Conservation (phyloP, 177 flowering plant genomes). For the Vitis hybrid region DNA sequence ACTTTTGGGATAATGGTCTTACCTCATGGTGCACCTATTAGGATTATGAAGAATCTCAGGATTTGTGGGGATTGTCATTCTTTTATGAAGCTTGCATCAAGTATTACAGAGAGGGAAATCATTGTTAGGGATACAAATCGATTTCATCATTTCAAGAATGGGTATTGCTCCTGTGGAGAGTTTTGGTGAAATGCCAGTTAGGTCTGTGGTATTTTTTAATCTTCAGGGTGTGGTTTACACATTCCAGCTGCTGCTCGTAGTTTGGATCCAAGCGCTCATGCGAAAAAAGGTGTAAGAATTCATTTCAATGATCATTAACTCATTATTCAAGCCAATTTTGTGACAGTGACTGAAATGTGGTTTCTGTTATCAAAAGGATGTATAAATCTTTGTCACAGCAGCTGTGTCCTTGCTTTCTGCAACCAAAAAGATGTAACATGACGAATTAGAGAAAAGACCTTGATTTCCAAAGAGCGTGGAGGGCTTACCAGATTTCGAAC, state of each 20-base stretch:
- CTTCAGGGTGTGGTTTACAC: neutral
- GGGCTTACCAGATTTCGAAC: neutral
- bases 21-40: slow-evolving; percentile 45
- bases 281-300: neutral
- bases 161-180: slow-evolving; percentile 61
- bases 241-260: neutral
- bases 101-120: slow-evolving; percentile 42
- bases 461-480: neutral
- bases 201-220: neutral
- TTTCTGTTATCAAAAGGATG: too few relatives aligned
- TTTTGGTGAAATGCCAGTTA: slow-evolving; percentile 51
- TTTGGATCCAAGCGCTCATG: neutral
- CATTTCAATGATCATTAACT: neutral
- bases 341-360: too few relatives aligned
- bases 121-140: slow-evolving; percentile 63
- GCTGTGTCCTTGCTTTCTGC: too few relatives aligned
- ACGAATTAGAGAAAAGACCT: neutral
- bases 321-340: too few relatives aligned
- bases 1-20: slow-evolving; percentile 52
- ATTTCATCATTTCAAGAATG: slow-evolving; percentile 69
- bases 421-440: too few relatives aligned
- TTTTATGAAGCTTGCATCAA: slow-evolving; percentile 59
- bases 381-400: too few relatives aligned
- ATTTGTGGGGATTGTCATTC: slow-evolving; percentile 73
- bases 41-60: slow-evolving; percentile 68